phyloP scores from a whole-genome alignment of 139 green algal genomes.

The Zygnema cylindricum region DNA sequence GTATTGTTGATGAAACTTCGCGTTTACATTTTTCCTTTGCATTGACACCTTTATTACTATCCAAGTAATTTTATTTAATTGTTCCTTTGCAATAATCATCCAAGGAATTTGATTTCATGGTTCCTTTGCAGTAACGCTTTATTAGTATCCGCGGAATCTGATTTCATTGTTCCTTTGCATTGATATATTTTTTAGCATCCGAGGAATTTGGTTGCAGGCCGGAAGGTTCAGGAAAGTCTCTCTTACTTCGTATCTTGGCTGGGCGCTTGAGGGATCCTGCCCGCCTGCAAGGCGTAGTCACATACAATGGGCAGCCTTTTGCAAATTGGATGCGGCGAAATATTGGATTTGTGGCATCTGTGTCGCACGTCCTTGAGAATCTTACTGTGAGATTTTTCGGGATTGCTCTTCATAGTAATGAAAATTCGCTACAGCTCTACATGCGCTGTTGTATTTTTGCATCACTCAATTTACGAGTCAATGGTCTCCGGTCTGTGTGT shows the following conservation, averaged over 20 bases:
- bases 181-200: too few species aligned
- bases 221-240: conserved; percentile 43
- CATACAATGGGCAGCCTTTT: conserved; percentile 39
- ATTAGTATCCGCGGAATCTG: too few species aligned
- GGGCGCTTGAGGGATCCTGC: conserved; percentile 1
- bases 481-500: too few species aligned
- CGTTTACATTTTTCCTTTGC: too few species aligned
- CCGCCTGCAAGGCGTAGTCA: conserved; percentile 18
- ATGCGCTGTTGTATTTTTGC: conserved; percentile 10
- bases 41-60: too few species aligned
- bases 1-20: too few species aligned
- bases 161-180: too few species aligned
- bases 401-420: neutral
- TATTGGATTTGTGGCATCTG: conserved; percentile 37
- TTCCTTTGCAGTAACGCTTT: too few species aligned
- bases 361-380: conserved; percentile 23
- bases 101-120: too few species aligned
- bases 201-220: neutral
- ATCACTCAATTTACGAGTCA: too few species aligned
- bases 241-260: conserved; percentile 43
- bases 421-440: neutral
- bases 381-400: conserved; percentile 32
- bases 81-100: too few species aligned
- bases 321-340: neutral
- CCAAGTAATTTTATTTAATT: too few species aligned